Conservation (phyloP, 192 early-diverging fungal species). For the Entomortierella lignicola region DNA sequence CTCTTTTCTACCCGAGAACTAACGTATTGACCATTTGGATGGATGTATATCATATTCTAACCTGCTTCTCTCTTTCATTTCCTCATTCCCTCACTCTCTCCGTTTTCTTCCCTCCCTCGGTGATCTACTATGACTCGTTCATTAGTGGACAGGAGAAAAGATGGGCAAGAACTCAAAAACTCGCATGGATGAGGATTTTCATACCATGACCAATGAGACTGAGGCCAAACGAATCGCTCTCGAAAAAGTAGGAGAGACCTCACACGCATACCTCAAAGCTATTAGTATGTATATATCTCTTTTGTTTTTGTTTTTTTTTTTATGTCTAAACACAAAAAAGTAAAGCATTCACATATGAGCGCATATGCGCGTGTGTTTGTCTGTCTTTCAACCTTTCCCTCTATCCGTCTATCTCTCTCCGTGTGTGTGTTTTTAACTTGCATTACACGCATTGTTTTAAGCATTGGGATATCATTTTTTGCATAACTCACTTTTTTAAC, state of each 20-base stretch:
- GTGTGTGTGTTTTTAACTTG: too few relatives aligned
- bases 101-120: not conserved
- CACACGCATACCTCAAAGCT: conserved; percentile 51
- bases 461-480: not conserved
- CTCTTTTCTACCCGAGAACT: not conserved
- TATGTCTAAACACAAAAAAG: not conserved
- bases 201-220: conserved; percentile 39
- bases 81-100: too few relatives aligned
- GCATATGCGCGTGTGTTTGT: not conserved
- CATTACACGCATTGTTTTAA: not conserved
- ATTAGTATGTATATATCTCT: conserved; percentile 31
- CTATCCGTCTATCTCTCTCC: not conserved
- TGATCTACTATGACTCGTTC: not conserved
- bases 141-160: conserved; percentile 51
- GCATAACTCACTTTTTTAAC: not conserved
- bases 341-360: not conserved
- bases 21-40: not conserved
- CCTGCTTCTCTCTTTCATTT: too few relatives aligned
- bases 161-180: conserved; percentile 48
- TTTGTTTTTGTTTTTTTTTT: not conserved
- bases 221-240: conserved; percentile 49
- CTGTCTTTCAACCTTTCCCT: not conserved
- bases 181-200: conserved; percentile 53
- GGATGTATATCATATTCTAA: too few relatives aligned
- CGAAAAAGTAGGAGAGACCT: conserved; percentile 42